Evolutionary conservation across 2,329 filamentous ascomycete genomes (phyloP).

Genomic region (Hypoxylon sp.): DNA sequence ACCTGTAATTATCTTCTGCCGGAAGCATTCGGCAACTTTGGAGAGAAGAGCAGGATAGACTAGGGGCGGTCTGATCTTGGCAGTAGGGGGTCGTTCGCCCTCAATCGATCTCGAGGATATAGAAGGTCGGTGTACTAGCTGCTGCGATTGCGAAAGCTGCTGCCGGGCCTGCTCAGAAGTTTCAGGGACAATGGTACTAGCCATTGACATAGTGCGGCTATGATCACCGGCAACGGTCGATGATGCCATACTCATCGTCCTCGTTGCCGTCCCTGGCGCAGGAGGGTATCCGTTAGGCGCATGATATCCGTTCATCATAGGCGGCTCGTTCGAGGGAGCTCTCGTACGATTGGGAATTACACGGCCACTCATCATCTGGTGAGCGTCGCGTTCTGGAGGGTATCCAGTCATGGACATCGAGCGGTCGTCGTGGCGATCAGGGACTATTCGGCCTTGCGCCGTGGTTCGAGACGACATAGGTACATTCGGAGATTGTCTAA

Average conservation of each 20-base stretch:
- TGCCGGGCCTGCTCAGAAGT: constrained; percentile 67
- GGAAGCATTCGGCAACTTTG: constrained; percentile 92
- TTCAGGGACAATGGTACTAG: constrained; percentile 81
- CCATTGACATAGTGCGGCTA: constrained; percentile 88
- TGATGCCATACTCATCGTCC: constrained; percentile 73
- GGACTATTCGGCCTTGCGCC: constrained; percentile 90
- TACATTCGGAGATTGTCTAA: constrained; percentile 82
- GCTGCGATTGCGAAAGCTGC: constrained; percentile 66
- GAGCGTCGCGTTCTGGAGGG: constrained; percentile 79
- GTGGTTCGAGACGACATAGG: constrained; percentile 80
- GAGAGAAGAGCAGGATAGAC: constrained; percentile 96
- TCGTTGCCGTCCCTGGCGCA: constrained; percentile 67
- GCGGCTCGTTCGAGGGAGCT: constrained; percentile 61
- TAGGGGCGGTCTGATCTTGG: constrained; percentile 79
- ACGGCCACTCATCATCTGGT: constrained; percentile 94
- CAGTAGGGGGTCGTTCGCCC: constrained; percentile 69
- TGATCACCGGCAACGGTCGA: constrained; percentile 63
- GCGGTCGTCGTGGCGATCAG: constrained; percentile 90
- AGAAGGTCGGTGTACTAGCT: constrained; percentile 67
- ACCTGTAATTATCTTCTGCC: constrained; percentile 85
- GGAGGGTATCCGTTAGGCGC: constrained; percentile 58
- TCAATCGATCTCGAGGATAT: constrained; percentile 67
- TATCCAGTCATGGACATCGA: constrained; percentile 96
- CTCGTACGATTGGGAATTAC: constrained; percentile 80
- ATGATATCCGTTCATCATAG: constrained; percentile 50